Base-by-base conservation (phyloP, 2,329 filamentous ascomycete genomes). In the Penicillium sclerotigenum region DNA sequence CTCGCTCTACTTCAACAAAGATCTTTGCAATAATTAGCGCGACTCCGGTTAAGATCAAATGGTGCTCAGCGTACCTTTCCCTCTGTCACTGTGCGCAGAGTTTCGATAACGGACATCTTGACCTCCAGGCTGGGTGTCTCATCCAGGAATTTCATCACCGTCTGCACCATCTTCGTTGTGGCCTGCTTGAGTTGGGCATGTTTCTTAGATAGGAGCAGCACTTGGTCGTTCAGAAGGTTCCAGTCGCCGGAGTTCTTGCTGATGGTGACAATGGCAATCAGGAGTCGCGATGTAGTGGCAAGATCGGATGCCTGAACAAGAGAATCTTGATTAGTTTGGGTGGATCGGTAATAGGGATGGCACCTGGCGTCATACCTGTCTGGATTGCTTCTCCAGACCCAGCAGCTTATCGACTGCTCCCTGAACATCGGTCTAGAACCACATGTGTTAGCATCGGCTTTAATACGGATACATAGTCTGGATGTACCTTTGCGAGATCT, bases 161-260 rank as follows among this genome's bases (percentile, higher is more conserved):
- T 88, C 81, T 99, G 94, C 59, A 99, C 92, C 94, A 99, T 99
- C 81, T 93, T 94, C 68, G 94, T 97, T 70, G 92, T 94, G 71
- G 94, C 94, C 78, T 97, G 94, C 79, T 99, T 99, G 72, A 99
- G 91, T 81, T 99, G 94, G 68, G 92, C 90, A 89, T 99, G 94
- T 81, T 99, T 99, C 87, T 99, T 99, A 64, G 94, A 97, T 56
- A 99, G 83, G 62, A 97, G 83, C 68, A 96, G 83, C 61, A 96
- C 90, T 79, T 99, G 94, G 79, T 99, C 94, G 74, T 96, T 97
- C 78, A 99, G 84, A 70, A 97, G 80, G 74, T 86, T 87, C 94
- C 94, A 99, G 75, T 99, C 91, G 65, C 88, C 88, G 20, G 89
- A 87, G 75, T 96, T 83, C 78, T 97, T 97, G 80, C 91, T 93